These are phyloP conservation scores for Tolypocladium ophioglossoides DNA, from an alignment of 2,329 filamentous ascomycete species.

Conservation along the genomic window DNA sequence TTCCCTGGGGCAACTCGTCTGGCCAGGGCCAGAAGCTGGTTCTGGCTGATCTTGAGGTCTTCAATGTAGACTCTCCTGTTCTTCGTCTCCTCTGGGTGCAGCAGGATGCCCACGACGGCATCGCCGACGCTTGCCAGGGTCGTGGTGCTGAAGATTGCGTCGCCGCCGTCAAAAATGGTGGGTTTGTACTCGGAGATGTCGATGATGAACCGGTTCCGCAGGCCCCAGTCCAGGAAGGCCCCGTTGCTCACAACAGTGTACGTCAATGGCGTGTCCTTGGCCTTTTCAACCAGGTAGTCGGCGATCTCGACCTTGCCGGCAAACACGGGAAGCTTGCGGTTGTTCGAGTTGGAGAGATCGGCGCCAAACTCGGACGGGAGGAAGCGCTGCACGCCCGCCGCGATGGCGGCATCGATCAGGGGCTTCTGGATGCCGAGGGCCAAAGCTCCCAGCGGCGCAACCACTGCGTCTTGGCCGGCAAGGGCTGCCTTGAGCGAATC, in stretches of 20 bases:
- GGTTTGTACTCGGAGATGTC: constrained; percentile 27
- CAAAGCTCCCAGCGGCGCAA: constrained; percentile 25
- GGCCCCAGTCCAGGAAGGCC: constrained; percentile 49
- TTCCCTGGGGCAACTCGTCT: constrained; percentile 37
- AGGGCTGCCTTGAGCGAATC: constrained; percentile 40
- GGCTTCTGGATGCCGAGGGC: constrained; percentile 26
- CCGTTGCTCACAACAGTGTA: constrained; percentile 46
- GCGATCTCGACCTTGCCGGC: constrained; percentile 33
- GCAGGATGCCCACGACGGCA: constrained; percentile 37
- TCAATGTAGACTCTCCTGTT: constrained; percentile 39
- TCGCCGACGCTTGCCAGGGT: constrained; percentile 34
- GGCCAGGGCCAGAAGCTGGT: constrained; percentile 29
- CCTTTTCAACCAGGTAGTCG: constrained; percentile 28
- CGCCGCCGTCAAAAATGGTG: constrained; percentile 38
- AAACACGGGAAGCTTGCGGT: constrained; percentile 38
- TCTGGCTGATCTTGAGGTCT: constrained; percentile 33
- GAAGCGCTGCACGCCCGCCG: constrained; percentile 50
- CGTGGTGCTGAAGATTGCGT: constrained; percentile 35
- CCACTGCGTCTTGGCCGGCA: constrained; percentile 44
- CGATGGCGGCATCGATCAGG: constrained; percentile 47
- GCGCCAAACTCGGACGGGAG: constrained; percentile 47
- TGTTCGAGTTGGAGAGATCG: constrained; percentile 20
- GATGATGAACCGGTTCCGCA: constrained; percentile 30
- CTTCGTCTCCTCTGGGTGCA: constrained; percentile 39
- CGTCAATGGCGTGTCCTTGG: constrained; percentile 30